Conservation (phyloP, 805 yeast species). For the Ogataea trehaloabstinens region DNA sequence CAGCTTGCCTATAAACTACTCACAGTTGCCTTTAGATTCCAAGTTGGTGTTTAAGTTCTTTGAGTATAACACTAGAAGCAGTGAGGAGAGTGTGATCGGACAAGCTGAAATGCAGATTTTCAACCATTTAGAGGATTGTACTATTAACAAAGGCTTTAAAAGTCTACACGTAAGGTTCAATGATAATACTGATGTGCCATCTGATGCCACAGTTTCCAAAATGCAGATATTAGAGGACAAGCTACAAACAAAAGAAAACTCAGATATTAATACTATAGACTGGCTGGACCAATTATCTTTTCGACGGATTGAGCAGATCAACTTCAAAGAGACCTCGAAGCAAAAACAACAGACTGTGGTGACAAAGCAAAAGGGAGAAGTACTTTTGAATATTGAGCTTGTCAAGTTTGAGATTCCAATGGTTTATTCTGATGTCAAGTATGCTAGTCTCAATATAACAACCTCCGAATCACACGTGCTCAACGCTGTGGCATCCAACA, state of each 20-base stretch:
- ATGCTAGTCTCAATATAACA: conserved; percentile 32
- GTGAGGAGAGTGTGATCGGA: conserved; percentile 53
- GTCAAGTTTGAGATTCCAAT: conserved; percentile 71
- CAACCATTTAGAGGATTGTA: conserved; percentile 40
- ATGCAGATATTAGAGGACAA: conserved; percentile 51
- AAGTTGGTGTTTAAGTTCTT: conserved; percentile 60
- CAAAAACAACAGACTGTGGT: conserved; percentile 12
- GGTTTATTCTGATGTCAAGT: conserved; percentile 60
- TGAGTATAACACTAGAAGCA: conserved; percentile 58
- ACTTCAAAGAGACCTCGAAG: conserved; percentile 15
- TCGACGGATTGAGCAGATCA: conserved; percentile 47
- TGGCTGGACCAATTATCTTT: conserved; percentile 77
- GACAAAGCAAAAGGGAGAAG: conserved; percentile 14
- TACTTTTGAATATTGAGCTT: conserved; percentile 42
- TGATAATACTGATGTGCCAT: conserved; percentile 8
- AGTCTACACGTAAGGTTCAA: conserved; percentile 38
- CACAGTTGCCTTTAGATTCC: conserved; percentile 66
- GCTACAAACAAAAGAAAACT: conserved; percentile 63
- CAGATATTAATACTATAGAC: conserved; percentile 55
- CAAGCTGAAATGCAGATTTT: conserved; percentile 59
- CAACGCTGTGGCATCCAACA: conserved; percentile 16
- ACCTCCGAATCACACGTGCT: conserved; percentile 22
- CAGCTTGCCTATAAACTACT: conserved; percentile 65
- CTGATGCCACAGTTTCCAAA: conserved; percentile 24
- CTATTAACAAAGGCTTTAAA: conserved; percentile 73